phyloP scores from a whole-genome alignment of 805 yeast species.

The Yarrowia sp. region DNA sequence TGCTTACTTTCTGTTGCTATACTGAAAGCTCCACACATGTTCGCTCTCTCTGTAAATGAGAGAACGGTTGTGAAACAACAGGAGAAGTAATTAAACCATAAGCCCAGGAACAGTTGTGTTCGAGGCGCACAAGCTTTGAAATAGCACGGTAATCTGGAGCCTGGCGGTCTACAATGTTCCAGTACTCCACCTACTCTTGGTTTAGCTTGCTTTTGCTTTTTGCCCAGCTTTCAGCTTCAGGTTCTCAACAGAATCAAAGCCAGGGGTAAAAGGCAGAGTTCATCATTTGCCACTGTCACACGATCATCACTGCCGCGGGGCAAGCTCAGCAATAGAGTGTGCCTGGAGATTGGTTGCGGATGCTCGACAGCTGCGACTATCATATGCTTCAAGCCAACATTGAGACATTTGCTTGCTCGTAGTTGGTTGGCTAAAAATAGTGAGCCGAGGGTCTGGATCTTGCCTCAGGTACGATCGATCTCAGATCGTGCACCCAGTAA shows the following conservation, averaged over 20 bases:
- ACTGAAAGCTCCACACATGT: too few relatives aligned
- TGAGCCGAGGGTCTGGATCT: background rate
- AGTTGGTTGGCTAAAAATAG: slow-evolving; percentile 25
- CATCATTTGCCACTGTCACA: slow-evolving; percentile 20
- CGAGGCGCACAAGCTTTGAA: slow-evolving; percentile 15
- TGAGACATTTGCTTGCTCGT: background rate
- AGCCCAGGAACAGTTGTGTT: background rate
- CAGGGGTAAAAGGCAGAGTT: background rate
- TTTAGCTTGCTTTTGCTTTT: slow-evolving; percentile 5
- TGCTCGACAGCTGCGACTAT: slow-evolving; percentile 23
- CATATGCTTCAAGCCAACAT: background rate
- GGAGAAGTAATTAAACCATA: slow-evolving; percentile 3
- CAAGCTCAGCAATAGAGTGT: background rate
- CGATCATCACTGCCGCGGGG: slow-evolving; percentile 10
- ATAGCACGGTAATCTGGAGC: too few relatives aligned
- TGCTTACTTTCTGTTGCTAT: too few relatives aligned
- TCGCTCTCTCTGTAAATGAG: too few relatives aligned
- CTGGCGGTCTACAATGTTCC: background rate
- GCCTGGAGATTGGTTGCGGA: background rate
- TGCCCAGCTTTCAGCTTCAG: background rate
- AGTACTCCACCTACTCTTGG: background rate
- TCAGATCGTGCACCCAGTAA: too few relatives aligned
- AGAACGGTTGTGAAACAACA: background rate
- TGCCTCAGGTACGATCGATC: too few relatives aligned
- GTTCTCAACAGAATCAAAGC: background rate